Evolutionary conservation across 2,329 filamentous ascomycete genomes (phyloP).

Genomic region (Talaromyces atroroseus): DNA sequence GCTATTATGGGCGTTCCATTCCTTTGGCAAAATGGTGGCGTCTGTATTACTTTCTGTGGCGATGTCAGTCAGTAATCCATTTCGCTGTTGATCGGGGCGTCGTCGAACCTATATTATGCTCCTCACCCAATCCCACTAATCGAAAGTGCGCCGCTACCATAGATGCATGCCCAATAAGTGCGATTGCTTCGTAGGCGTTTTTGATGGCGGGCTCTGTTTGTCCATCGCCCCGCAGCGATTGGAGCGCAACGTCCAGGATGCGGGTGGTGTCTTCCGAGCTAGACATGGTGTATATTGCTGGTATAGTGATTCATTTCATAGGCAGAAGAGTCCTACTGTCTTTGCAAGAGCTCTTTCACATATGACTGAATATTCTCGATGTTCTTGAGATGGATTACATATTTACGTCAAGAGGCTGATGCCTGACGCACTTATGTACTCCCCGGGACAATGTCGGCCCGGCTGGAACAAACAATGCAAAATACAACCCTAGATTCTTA

Average conservation of each 20-base stretch:
- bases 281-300: conserved; percentile 7
- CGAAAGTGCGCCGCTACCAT: conserved; percentile 76
- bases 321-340: background rate
- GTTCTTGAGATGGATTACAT: background rate
- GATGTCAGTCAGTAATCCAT: conserved; percentile 1
- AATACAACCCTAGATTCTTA: conserved; percentile 6
- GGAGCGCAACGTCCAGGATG: conserved; percentile 28
- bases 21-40: conserved; percentile 54
- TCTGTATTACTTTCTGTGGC: conserved; percentile 25
- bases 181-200: conserved; percentile 69
- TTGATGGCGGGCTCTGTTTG: conserved; percentile 28
- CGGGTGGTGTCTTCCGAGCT: conserved; percentile 12
- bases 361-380: background rate
- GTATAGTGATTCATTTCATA: background rate
- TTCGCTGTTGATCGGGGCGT: background rate
- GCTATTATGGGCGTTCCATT: conserved; percentile 70
- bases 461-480: conserved; percentile 10
- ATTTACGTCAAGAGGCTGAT: conserved; percentile 7
- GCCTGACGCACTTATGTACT: conserved; percentile 4
- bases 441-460: conserved; percentile 10
- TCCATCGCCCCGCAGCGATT: conserved; percentile 25
- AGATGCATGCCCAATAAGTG: conserved; percentile 76
- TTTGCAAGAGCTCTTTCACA: background rate
- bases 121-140: conserved; percentile 77
- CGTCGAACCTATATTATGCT: conserved; percentile 60